Percentiles rank a stretch among this genome's conserved stretches.
These are phyloP conservation scores for Setaria viridis DNA, from an alignment of 202 grass and related monocot genomes.

Conservation along the genomic window DNA sequence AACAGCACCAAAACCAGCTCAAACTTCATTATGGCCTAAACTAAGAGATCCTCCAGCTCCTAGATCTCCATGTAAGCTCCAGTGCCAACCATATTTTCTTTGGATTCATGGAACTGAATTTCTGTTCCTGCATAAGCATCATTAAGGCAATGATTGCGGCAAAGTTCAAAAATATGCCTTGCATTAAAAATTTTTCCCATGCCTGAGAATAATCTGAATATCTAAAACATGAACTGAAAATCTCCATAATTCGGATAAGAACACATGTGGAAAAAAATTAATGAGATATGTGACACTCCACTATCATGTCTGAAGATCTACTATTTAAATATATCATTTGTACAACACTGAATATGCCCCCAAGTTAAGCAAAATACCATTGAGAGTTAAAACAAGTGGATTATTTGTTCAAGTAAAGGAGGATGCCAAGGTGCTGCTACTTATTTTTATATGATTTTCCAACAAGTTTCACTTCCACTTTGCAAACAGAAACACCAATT, in stretches of 20 bases:
- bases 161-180: neutral
- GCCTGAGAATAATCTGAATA: neutral
- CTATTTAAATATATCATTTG: neutral
- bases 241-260: too few relatives aligned
- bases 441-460: neutral
- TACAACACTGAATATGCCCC: neutral
- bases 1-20: conserved; percentile 47
- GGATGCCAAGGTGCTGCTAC: neutral
- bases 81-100: neutral
- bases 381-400: neutral
- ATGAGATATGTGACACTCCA: neutral
- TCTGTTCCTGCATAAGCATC: neutral
- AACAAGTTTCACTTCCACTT: neutral
- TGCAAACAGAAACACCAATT: neutral
- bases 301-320: neutral
- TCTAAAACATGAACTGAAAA: neutral
- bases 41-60: conserved; percentile 62
- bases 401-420: neutral
- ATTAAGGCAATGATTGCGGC: neutral
- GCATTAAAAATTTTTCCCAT: neutral
- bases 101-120: neutral
- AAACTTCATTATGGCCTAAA: conserved; percentile 64
- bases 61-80: conserved; percentile 69
- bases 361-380: neutral
- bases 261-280: neutral